Evolutionary conservation across 345 rosid species (phyloP).

Genomic region (Capsella bursapastoris): DNA sequence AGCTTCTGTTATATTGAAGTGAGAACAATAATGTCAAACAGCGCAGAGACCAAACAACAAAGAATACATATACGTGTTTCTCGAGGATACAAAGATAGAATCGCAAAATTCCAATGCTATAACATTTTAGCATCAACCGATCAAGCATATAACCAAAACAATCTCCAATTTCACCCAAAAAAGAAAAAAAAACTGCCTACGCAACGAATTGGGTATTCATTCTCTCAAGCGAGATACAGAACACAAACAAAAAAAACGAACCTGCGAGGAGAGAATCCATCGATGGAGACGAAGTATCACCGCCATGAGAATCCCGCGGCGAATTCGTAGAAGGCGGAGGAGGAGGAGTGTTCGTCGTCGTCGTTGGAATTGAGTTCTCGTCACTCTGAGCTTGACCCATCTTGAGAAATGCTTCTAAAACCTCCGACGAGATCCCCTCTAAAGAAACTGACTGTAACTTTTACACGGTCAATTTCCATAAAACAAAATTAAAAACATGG

Average conservation of each 20-base stretch:
- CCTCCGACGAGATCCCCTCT: conserved; percentile 3
- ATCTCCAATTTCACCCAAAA: neutral
- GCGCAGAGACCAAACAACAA: conserved; percentile 6
- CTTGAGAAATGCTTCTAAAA: neutral
- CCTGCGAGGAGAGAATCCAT: conserved; percentile 68
- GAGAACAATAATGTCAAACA: conserved; percentile 28
- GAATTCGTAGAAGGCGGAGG: no score
- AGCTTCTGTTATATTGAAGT: conserved; percentile 64
- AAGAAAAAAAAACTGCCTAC: neutral
- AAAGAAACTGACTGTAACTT: neutral
- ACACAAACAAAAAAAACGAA: neutral
- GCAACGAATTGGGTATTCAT: neutral
- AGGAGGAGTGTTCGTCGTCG: conserved; percentile 4
- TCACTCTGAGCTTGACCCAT: conserved; percentile 71
- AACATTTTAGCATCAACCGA: neutral
- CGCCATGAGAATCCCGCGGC: conserved; percentile 16
- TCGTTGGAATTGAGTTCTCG: conserved; percentile 30
- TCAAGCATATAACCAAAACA: conserved; percentile 11
- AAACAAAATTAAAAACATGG: conserved; percentile 8
- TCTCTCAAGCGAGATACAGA: conserved; percentile 13
- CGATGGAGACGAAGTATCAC: conserved; percentile 46
- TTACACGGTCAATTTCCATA: neutral
- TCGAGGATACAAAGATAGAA: neutral
- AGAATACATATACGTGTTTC: neutral
- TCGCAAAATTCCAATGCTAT: neutral